Conservation (phyloP, 2,329 filamentous ascomycete species). For the Talaromyces sp. region DNA sequence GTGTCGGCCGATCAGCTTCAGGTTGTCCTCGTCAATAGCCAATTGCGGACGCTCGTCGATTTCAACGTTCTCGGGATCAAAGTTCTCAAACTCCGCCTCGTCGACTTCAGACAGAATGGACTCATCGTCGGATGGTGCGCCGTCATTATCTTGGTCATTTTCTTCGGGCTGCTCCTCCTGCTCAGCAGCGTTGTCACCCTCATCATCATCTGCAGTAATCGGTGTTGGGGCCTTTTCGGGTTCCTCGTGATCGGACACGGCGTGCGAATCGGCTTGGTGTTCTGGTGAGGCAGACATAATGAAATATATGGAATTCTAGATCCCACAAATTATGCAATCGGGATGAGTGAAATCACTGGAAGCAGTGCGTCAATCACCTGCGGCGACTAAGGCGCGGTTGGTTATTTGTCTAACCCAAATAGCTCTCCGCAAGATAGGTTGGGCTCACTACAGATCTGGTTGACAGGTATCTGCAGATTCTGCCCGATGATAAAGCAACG, state of each 20-base stretch:
- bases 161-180: slow-evolving; percentile 19
- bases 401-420: slow-evolving; percentile 8
- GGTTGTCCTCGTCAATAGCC: slow-evolving; percentile 63
- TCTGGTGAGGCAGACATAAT: slow-evolving; percentile 46
- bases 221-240: slow-evolving; percentile 31
- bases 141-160: slow-evolving; percentile 37
- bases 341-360: not conserved
- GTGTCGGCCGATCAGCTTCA: slow-evolving; percentile 63
- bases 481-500: not conserved
- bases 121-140: slow-evolving; percentile 60
- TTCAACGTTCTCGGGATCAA: slow-evolving; percentile 62
- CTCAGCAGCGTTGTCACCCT: slow-evolving; percentile 9
- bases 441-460: not conserved
- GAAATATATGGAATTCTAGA: not conserved
- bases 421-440: slow-evolving; percentile 9
- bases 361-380: slow-evolving; percentile 2
- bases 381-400: slow-evolving; percentile 14
- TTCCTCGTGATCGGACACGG: slow-evolving; percentile 27
- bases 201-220: slow-evolving; percentile 26
- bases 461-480: not conserved
- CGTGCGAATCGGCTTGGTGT: slow-evolving; percentile 24
- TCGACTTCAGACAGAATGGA: slow-evolving; percentile 66
- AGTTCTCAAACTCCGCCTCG: slow-evolving; percentile 67
- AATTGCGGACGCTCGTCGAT: slow-evolving; percentile 63
- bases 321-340: not conserved